phyloP scores from a whole-genome alignment of 164 flowering plant genomes.

The Houttuynia cordata region DNA sequence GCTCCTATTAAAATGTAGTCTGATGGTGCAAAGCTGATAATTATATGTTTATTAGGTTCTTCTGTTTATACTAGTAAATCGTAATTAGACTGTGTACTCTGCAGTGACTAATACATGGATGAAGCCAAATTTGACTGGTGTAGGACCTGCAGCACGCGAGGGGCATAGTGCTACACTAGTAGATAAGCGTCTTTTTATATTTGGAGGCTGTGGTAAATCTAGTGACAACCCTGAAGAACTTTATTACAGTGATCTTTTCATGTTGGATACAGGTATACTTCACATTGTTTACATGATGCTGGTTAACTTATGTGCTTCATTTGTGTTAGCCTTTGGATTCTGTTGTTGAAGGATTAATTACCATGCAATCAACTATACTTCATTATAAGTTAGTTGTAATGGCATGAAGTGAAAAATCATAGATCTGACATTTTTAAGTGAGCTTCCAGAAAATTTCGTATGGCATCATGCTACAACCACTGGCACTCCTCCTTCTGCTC shows the following conservation, averaged over 20 bases:
- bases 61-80: background rate
- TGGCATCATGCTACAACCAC: slow-evolving; percentile 70
- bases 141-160: slow-evolving; percentile 85
- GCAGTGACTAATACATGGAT: slow-evolving; percentile 81
- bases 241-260: slow-evolving; percentile 77
- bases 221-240: slow-evolving; percentile 37
- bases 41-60: background rate
- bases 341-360: background rate
- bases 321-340: background rate
- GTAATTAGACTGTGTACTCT: slow-evolving; percentile 8
- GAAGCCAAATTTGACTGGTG: slow-evolving; percentile 64
- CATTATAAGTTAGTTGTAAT: too few species aligned
- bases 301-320: background rate
- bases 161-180: slow-evolving; percentile 87
- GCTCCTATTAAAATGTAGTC: too few species aligned
- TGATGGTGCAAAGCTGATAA: too few species aligned
- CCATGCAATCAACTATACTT: background rate
- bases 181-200: slow-evolving; percentile 74
- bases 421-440: background rate
- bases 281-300: background rate
- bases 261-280: slow-evolving; percentile 70
- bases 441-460: slow-evolving; percentile 56
- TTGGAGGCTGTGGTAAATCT: slow-evolving; percentile 95
- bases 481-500: slow-evolving; percentile 77
- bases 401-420: background rate